Conservation (phyloP, 257 asterid species). For the Solanum appendiculatum region DNA sequence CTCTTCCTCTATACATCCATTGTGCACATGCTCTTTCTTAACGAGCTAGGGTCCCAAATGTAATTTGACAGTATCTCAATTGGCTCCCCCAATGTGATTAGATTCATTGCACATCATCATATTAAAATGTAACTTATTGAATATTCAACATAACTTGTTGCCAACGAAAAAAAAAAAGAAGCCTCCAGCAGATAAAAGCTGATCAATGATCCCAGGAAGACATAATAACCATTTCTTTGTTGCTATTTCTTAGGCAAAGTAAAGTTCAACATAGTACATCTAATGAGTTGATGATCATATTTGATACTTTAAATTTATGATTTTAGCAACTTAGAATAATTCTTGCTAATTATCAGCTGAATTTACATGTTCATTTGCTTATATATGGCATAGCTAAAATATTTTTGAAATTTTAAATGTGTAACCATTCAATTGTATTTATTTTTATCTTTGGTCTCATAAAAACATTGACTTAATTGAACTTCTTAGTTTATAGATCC, state of each 20-base stretch:
- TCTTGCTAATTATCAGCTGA: neutral
- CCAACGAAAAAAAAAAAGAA: neutral
- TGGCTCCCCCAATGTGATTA: neutral
- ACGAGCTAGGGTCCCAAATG: neutral
- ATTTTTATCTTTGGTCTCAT: neutral
- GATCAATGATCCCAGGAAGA: neutral
- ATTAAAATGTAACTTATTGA: neutral
- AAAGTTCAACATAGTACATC: neutral
- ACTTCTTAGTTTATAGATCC: neutral
- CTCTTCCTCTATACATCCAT: neutral
- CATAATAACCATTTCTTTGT: neutral
- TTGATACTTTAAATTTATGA: neutral
- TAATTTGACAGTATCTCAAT: no score
- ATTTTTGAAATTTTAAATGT: neutral
- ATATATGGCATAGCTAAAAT: neutral
- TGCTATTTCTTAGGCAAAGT: neutral
- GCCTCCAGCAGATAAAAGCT: neutral
- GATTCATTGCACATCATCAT: neutral
- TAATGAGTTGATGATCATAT: neutral
- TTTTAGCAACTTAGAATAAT: neutral
- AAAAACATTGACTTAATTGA: neutral
- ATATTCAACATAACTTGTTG: neutral
- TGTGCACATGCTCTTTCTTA: neutral
- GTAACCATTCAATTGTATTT: neutral
- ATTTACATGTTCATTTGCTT: neutral